Percentiles rank a stretch among this genome's conserved stretches.
phyloP scores from a whole-genome alignment of 1,284 basidiomycete genomes.

The Rhodotorula sp. region DNA sequence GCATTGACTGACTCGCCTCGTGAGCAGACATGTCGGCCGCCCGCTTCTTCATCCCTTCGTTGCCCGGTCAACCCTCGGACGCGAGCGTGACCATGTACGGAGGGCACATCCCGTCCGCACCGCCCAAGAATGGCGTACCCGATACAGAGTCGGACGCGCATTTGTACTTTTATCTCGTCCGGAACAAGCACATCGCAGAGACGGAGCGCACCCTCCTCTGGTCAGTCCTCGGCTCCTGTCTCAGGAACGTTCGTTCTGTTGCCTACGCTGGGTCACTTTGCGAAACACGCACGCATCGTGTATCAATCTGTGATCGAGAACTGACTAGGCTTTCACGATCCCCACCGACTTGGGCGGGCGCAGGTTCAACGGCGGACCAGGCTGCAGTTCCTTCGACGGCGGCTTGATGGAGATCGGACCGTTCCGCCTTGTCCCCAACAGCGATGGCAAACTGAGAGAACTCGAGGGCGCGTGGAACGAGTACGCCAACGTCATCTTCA shows the following conservation, averaged over 20 bases:
- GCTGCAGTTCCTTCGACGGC: slow-evolving; percentile 95
- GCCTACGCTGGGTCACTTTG: background rate
- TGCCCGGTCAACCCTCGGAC: slow-evolving; percentile 42
- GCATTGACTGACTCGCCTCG: background rate
- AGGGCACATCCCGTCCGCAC: slow-evolving; percentile 45
- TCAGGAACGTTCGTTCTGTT: background rate
- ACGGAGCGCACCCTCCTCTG: slow-evolving; percentile 87
- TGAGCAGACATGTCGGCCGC: slow-evolving; percentile 38
- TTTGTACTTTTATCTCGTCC: slow-evolving; percentile 84
- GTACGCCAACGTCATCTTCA: slow-evolving; percentile 91
- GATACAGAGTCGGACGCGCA: slow-evolving; percentile 60
- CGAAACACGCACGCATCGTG: too few relatives aligned
- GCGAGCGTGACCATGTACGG: slow-evolving; percentile 44
- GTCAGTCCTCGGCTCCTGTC: slow-evolving; percentile 55
- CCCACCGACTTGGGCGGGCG: background rate
- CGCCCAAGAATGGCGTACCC: slow-evolving; percentile 28
- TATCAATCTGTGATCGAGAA: too few relatives aligned
- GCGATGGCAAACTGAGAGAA: slow-evolving; percentile 72
- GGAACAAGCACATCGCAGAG: slow-evolving; percentile 81
- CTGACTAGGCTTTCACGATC: background rate
- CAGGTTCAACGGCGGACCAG: slow-evolving; percentile 70
- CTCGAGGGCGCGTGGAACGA: slow-evolving; percentile 96
- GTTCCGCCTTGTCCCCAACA: slow-evolving; percentile 58
- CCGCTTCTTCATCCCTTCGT: slow-evolving; percentile 42
- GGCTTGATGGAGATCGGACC: slow-evolving; percentile 95